A percentile compares a stretch with the other conserved stretches of the same genome.
These are phyloP conservation scores for Komagataella kurtzmanii DNA, from an alignment of 805 yeast genomes.

Conservation along the genomic window DNA sequence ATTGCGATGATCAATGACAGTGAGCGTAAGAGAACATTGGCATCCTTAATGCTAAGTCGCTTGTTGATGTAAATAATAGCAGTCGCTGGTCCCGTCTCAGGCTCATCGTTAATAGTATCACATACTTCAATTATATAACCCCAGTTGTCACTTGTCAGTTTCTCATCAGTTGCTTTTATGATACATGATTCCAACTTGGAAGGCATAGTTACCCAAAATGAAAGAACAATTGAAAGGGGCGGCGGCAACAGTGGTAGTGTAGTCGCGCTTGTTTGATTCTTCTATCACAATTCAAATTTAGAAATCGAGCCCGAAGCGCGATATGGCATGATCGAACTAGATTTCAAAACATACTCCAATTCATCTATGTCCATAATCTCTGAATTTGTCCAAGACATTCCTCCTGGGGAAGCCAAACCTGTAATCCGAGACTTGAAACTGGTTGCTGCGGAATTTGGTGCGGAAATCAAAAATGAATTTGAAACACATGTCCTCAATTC, in stretches of 20 bases:
- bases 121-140: constrained; percentile 49
- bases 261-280: neutral
- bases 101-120: constrained; percentile 48
- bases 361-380: neutral
- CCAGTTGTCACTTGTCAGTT: constrained; percentile 57
- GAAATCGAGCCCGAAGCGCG: neutral
- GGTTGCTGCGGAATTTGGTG: neutral
- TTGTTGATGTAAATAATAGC: constrained; percentile 31
- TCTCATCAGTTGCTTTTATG: constrained; percentile 50
- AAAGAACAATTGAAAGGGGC: neutral
- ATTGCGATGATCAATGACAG: constrained; percentile 41
- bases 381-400: constrained; percentile 28
- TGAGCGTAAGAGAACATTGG: constrained; percentile 51
- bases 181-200: constrained; percentile 4
- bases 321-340: neutral
- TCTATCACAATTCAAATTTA: no score
- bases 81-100: constrained; percentile 38
- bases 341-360: neutral
- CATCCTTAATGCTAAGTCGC: constrained; percentile 39
- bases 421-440: constrained; percentile 13
- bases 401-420: constrained; percentile 37
- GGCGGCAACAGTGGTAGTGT: neutral
- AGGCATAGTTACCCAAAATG: neutral
- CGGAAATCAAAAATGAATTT: constrained; percentile 7
- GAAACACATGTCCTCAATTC: constrained; percentile 13